Conservation (phyloP, 495 filamentous ascomycete genomes). For the Hyaloscypha hepaticicola region DNA sequence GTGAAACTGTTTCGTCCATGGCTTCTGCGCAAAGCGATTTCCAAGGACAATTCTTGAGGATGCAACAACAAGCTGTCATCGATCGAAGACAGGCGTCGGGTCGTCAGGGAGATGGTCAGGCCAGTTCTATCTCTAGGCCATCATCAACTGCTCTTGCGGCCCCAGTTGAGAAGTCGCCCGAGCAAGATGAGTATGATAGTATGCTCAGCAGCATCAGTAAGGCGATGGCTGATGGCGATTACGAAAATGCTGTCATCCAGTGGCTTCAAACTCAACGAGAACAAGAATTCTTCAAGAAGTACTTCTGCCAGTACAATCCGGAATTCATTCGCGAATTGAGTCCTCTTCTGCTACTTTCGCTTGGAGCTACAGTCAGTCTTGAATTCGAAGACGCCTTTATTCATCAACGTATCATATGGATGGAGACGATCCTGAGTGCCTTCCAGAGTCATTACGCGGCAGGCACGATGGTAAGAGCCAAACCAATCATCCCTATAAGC, state of each 20-base stretch:
- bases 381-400: constrained; percentile 62
- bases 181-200: constrained; percentile 59
- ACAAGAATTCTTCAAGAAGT: constrained; percentile 74
- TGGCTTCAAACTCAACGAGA: constrained; percentile 81
- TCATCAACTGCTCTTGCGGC: constrained; percentile 36
- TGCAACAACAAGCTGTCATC: constrained; percentile 47
- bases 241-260: constrained; percentile 65
- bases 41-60: constrained; percentile 57
- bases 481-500: background rate
- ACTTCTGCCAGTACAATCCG: constrained; percentile 74
- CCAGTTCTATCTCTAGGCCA: constrained; percentile 30
- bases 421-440: constrained; percentile 65
- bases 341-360: constrained; percentile 77
- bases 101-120: constrained; percentile 25
- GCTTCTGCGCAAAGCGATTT: constrained; percentile 61
- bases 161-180: constrained; percentile 37
- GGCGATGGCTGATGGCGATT: constrained; percentile 62
- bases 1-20: constrained; percentile 71
- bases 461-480: constrained; percentile 44
- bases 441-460: constrained; percentile 32
- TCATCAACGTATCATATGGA: constrained; percentile 69
- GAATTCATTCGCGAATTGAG: constrained; percentile 67
- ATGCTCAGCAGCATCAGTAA: constrained; percentile 64
- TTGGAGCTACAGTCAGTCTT: constrained; percentile 75
- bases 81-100: constrained; percentile 13